Base-by-base conservation (phyloP, 805 yeast genomes). In the Kockiozyma suomiensis region DNA sequence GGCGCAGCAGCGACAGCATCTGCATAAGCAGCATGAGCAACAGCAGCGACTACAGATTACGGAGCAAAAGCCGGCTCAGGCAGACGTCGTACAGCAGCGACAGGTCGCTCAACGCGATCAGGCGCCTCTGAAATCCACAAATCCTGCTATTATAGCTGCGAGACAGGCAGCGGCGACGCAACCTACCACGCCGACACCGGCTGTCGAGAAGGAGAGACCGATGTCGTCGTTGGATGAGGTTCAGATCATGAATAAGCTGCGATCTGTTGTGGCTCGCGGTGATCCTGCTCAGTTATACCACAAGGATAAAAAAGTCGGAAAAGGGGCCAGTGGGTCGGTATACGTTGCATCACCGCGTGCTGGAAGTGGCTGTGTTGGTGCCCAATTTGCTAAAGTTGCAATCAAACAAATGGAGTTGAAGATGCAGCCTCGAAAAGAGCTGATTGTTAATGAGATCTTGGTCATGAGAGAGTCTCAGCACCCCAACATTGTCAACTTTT, bases 241-340 rank as follows among this genome's bases (percentile, higher is more conserved):
- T 52, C 89, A 88, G 69, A 85, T 89, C 15, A 81, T 89, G 66
- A 82, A 83, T 48, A 87, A 85, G 68, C 78, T 94, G 51, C 79
- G 82, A 57, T 83, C 85, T 41, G 92, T 92, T 50, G 93, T 97
- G 70, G 81, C 90, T 1, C 85, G 83, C 33, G 94, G 92, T 6
- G 96, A 94, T 74, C 99, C 99, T 12, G 82, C 84, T 33, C 78
- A 78, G 55, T 72, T 82, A 50, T 94, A 89, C 73, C 77, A 79
- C 47, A 85, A 85, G 70, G 78, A 76, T 61, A 59, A 72, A 19
- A 75, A 76, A 68, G 74, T 78, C 50, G 99, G 99, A 17, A 98
- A 94, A 76, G 99, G 99, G 70, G 99, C 99, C 0, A 84, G 92
- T 64, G 99, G 99, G 19, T 90, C 96, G 2, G 99, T 94, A 19